Percentiles rank a stretch among this genome's conserved stretches.
These are phyloP conservation scores for Ambrosia hybrid DNA, from an alignment of 140 eudicot genomes.

Conservation along the genomic window DNA sequence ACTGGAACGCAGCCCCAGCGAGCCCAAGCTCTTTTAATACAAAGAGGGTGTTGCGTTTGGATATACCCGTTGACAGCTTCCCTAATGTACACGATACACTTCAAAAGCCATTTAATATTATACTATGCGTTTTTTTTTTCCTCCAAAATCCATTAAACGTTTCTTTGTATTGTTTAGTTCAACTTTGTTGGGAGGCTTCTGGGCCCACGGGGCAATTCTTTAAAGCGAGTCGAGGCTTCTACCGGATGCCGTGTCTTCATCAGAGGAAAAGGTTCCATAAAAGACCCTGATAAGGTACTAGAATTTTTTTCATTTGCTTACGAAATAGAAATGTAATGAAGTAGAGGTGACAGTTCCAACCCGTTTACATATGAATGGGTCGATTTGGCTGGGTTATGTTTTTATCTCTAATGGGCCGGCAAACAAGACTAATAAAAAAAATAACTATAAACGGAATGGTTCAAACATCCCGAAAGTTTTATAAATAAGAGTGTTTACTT, in stretches of 20 bases:
- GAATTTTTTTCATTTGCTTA: neutral
- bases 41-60: slow-evolving; percentile 22
- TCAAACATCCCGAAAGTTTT: neutral
- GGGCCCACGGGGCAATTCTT: slow-evolving; percentile 21
- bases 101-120: neutral
- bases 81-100: slow-evolving; percentile 9
- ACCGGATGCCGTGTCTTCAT: slow-evolving; percentile 12
- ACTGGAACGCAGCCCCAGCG: slow-evolving; percentile 18
- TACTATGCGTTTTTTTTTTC: neutral
- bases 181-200: slow-evolving; percentile 22
- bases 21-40: slow-evolving; percentile 13
- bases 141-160: neutral
- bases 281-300: slow-evolving; percentile 16
- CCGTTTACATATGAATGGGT: neutral
- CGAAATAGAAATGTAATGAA: neutral
- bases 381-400: neutral
- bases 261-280: slow-evolving; percentile 20
- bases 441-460: neutral
- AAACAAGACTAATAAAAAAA: neutral
- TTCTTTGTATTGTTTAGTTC: slow-evolving; percentile 4
- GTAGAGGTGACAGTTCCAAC: neutral
- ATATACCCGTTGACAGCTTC: slow-evolving; percentile 16
- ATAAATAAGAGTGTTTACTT: too few relatives aligned
- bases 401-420: neutral
- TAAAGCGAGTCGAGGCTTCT: slow-evolving; percentile 20